These are phyloP conservation scores for Epicoccum sorghinum DNA, from an alignment of 2,329 filamentous ascomycete species.

Conservation along the genomic window DNA sequence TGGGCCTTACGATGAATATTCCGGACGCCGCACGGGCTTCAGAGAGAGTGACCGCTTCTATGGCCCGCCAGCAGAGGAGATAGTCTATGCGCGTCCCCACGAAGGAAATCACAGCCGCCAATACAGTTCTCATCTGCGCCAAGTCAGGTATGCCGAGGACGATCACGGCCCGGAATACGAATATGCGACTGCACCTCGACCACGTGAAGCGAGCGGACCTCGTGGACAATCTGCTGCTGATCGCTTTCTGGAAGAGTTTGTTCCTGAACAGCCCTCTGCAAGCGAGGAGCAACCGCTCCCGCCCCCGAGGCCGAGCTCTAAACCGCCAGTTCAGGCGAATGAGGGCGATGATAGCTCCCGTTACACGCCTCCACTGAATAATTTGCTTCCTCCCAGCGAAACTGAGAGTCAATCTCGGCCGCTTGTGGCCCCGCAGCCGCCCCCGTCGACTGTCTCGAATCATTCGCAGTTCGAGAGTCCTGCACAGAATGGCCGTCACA, in stretches of 20 bases:
- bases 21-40: conserved; percentile 39
- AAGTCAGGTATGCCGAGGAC: conserved; percentile 37
- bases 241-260: conserved; percentile 44
- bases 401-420: conserved; percentile 19
- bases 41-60: conserved; percentile 42
- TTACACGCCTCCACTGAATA: conserved; percentile 39
- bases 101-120: conserved; percentile 37
- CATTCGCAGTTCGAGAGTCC: conserved; percentile 37
- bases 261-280: conserved; percentile 25
- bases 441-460: conserved; percentile 42
- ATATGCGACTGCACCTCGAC: conserved; percentile 27
- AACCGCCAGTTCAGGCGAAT: conserved; percentile 21
- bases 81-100: conserved; percentile 37
- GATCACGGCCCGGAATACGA: conserved; percentile 30
- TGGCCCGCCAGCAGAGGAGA: conserved; percentile 29
- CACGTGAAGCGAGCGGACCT: conserved; percentile 28
- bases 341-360: conserved; percentile 38
- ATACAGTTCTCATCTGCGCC: conserved; percentile 34
- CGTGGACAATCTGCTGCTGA: conserved; percentile 41
- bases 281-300: conserved; percentile 23
- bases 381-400: conserved; percentile 21
- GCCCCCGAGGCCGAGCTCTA: conserved; percentile 21
- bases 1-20: conserved; percentile 39
- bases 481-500: conserved; percentile 28
- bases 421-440: conserved; percentile 28